phyloP scores from a whole-genome alignment of 2,329 filamentous ascomycete species.

The Ophiostoma ulmi region DNA sequence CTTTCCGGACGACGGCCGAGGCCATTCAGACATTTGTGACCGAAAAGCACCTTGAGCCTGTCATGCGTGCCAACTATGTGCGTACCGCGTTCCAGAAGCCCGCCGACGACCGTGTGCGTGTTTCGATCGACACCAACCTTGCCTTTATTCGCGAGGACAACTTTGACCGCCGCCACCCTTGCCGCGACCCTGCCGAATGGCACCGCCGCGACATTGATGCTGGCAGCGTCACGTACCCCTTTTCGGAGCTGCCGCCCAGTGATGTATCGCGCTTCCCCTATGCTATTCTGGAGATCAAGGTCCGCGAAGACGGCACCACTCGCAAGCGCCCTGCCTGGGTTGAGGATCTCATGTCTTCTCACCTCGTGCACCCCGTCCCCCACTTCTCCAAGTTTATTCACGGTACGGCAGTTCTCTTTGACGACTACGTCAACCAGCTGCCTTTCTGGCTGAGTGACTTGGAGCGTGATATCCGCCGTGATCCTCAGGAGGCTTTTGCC shows the following conservation, averaged over 20 bases:
- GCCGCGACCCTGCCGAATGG: constrained; percentile 83
- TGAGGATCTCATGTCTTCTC: constrained; percentile 83
- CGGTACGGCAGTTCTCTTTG: constrained; percentile 84
- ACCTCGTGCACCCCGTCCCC: constrained; percentile 83
- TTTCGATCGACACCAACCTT: constrained; percentile 88
- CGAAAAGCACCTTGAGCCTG: constrained; percentile 71
- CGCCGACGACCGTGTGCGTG: constrained; percentile 79
- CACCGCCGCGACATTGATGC: constrained; percentile 87
- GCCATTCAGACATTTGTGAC: constrained; percentile 77
- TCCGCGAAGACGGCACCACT: constrained; percentile 54
- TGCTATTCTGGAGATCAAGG: constrained; percentile 87
- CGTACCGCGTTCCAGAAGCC: constrained; percentile 96
- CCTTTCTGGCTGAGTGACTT: constrained; percentile 94
- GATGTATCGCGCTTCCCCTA: constrained; percentile 89
- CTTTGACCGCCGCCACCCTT: constrained; percentile 77
- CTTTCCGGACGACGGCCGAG: constrained; percentile 65
- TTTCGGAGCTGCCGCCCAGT: constrained; percentile 78
- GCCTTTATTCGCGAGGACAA: constrained; percentile 77
- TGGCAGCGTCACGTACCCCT: constrained; percentile 77
- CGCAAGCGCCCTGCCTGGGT: constrained; percentile 79
- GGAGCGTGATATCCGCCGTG: constrained; percentile 87
- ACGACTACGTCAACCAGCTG: constrained; percentile 91
- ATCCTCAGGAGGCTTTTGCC: constrained; percentile 84
- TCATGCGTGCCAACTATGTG: constrained; percentile 86
- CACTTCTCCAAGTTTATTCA: constrained; percentile 97